Evolutionary conservation across 352 stramenopile species (phyloP).

Genomic region (Vaucheria bursata): DNA sequence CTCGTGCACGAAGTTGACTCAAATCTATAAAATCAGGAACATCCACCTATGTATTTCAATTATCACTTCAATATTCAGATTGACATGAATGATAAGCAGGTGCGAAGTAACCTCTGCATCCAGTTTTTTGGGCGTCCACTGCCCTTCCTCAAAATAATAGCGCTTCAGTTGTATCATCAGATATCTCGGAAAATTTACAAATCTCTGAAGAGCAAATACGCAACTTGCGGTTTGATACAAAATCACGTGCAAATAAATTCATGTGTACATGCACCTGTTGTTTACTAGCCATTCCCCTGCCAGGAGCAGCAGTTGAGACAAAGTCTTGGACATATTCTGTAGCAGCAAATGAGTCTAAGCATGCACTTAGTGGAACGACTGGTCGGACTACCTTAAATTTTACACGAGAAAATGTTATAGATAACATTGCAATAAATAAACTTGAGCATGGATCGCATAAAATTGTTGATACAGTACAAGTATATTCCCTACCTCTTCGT

Average conservation of each 20-base stretch:
- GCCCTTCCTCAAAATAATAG: constrained; percentile 83
- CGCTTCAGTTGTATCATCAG: constrained; percentile 87
- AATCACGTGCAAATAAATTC: not conserved
- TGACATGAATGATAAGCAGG: too few relatives aligned
- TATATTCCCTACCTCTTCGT: too few relatives aligned
- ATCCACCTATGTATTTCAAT: too few relatives aligned
- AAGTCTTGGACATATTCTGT: constrained; percentile 77
- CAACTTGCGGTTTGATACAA: not conserved
- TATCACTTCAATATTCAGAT: too few relatives aligned
- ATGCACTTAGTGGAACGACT: constrained; percentile 82
- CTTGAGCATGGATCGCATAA: not conserved
- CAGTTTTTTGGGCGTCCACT: constrained; percentile 94
- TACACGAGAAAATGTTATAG: too few relatives aligned
- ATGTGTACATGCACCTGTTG: not conserved
- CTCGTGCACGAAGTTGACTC: constrained; percentile 56
- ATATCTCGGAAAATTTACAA: constrained; percentile 90
- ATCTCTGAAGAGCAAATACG: constrained; percentile 55
- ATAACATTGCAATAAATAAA: too few relatives aligned
- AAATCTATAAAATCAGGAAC: constrained; percentile 86
- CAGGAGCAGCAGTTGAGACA: constrained; percentile 55
- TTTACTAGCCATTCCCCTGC: not conserved
- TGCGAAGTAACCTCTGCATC: constrained; percentile 69
- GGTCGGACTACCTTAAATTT: constrained; percentile 74
- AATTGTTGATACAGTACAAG: not conserved
- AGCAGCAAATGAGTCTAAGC: constrained; percentile 78